phyloP scores from a whole-genome alignment of 352 stramenopile genomes.

The Phytopythium mirpurense region DNA sequence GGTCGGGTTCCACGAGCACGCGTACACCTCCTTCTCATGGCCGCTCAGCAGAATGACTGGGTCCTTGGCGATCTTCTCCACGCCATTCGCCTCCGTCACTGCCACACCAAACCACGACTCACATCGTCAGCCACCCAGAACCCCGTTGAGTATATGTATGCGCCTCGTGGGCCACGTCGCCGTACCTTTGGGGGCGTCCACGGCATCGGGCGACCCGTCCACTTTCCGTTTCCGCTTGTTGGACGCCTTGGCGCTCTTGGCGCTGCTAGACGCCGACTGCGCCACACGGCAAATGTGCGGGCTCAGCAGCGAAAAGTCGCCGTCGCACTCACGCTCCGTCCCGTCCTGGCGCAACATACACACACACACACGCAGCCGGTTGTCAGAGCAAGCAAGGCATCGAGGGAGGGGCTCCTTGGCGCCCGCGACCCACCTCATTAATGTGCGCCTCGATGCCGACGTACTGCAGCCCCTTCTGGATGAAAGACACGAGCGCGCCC shows the following conservation, averaged over 20 bases:
- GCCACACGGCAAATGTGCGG: conserved; percentile 87
- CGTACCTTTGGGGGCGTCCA: conserved; percentile 59
- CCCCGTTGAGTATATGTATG: not conserved
- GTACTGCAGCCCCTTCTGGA: conserved; percentile 98
- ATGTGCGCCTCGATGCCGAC: conserved; percentile 89
- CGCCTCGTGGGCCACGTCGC: not conserved
- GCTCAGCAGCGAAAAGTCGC: conserved; percentile 90
- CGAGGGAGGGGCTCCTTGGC: too few species aligned
- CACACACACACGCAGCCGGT: not conserved
- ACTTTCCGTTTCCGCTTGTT: conserved; percentile 86
- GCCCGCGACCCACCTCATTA: conserved; percentile 77
- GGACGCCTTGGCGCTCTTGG: conserved; percentile 47
- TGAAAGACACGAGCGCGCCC: conserved; percentile 95
- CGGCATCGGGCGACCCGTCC: conserved; percentile 55
- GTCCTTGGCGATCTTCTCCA: conserved; percentile 60
- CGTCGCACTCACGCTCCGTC: conserved; percentile 80
- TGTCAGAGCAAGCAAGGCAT: too few species aligned
- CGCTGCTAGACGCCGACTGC: conserved; percentile 68
- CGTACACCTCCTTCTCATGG: conserved; percentile 93
- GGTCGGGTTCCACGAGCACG: conserved; percentile 96
- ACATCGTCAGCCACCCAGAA: not conserved
- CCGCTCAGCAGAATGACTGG: conserved; percentile 64
- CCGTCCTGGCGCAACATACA: conserved; percentile 56
- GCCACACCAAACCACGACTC: not conserved
- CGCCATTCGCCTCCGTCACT: conserved; percentile 51